Conservation (phyloP, 106 monocot genomes). For the Acorus calamus region DNA sequence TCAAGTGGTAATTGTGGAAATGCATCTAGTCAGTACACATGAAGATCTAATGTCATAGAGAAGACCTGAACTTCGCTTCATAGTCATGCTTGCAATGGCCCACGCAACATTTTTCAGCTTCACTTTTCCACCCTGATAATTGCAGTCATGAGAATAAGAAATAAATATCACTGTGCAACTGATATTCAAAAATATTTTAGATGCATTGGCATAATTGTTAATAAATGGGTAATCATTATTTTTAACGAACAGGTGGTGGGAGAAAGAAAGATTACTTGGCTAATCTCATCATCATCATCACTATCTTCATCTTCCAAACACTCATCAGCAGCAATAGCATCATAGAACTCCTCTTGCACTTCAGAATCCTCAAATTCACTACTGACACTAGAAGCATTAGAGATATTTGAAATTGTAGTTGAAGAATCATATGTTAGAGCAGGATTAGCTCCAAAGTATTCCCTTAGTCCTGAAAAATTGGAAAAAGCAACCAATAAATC, state of each 20-base stretch:
- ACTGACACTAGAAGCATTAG: slow-evolving; percentile 19
- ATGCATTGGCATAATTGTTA: no score
- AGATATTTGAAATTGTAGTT: slow-evolving; percentile 21
- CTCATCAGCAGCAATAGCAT: slow-evolving; percentile 67
- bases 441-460: slow-evolving; percentile 87
- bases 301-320: slow-evolving; percentile 70
- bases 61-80: slow-evolving; percentile 64
- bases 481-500: slow-evolving; percentile 2
- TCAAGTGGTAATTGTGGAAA: no score
- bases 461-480: slow-evolving; percentile 50
- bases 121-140: slow-evolving; percentile 40
- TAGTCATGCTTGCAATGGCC: slow-evolving; percentile 72
- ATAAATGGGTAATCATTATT: no score
- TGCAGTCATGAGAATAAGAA: no score
- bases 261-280: no score
- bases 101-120: slow-evolving; percentile 84
- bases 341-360: slow-evolving; percentile 75
- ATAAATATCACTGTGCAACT: no score
- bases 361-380: slow-evolving; percentile 54
- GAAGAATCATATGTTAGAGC: slow-evolving; percentile 33
- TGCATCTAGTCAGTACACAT: no score
- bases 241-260: no score
- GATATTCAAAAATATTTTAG: no score
- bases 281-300: slow-evolving; percentile 38
- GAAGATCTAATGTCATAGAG: slow-evolving; percentile 4